These are phyloP conservation scores for Auricularia sp. DNA, from an alignment of 768 basidiomycete species.

Conservation along the genomic window DNA sequence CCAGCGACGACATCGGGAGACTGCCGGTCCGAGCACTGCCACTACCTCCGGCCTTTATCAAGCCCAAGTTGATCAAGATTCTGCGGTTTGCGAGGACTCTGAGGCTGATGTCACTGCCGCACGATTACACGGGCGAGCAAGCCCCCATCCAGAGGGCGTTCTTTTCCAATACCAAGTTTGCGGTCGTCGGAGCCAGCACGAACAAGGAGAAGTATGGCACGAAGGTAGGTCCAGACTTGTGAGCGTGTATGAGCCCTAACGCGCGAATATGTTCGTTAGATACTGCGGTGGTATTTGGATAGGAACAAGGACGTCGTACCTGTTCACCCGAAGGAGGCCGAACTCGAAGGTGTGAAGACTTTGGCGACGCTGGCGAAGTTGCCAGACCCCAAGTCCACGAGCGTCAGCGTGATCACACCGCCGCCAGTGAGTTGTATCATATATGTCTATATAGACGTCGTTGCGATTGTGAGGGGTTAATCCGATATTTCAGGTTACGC, in stretches of 20 bases:
- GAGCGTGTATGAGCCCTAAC: constrained; percentile 2
- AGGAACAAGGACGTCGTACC: constrained; percentile 55
- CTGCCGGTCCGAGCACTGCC: too few species aligned
- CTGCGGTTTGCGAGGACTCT: too few species aligned
- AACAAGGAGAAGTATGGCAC: constrained; percentile 73
- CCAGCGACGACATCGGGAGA: too few species aligned
- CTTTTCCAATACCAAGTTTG: constrained; percentile 52
- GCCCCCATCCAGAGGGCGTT: constrained; percentile 38
- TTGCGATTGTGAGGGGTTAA: not conserved
- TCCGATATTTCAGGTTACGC: constrained; percentile 45
- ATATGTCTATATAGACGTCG: not conserved
- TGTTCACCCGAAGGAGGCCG: constrained; percentile 66
- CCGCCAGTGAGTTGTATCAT: constrained; percentile 39
- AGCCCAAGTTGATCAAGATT: too few species aligned
- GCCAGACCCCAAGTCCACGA: constrained; percentile 50
- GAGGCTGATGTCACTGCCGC: too few species aligned
- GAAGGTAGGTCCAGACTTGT: constrained; percentile 33
- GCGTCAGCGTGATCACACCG: constrained; percentile 71
- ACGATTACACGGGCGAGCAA: too few species aligned
- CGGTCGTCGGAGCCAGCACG: constrained; percentile 77
- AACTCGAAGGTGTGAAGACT: constrained; percentile 57
- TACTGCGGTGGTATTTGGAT: constrained; percentile 66
- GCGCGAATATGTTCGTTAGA: constrained; percentile 27
- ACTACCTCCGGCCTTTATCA: too few species aligned
- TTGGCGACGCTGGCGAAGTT: constrained; percentile 48